Percentiles rank a stretch among this genome's conserved stretches.
Conservation (phyloP, 1,139 yeast genomes). For the Suhomyces yuchorum region DNA sequence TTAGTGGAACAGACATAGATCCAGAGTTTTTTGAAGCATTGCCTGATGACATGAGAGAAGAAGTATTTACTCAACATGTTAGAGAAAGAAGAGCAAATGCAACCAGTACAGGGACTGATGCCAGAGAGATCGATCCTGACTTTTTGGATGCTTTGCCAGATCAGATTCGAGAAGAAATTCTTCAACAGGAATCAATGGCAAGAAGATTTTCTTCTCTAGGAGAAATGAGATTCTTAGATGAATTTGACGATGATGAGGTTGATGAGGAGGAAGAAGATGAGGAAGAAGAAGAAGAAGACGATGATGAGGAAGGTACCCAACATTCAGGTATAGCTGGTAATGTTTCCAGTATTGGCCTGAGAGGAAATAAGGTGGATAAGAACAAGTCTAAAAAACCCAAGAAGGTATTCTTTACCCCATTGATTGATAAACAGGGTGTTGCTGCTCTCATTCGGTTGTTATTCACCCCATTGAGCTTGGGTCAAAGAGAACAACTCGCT, state of each 20-base stretch:
- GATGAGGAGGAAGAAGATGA: constrained; percentile 28
- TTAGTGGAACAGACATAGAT: constrained; percentile 88
- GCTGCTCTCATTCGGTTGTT: constrained; percentile 71
- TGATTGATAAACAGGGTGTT: constrained; percentile 76
- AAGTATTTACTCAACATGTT: constrained; percentile 84
- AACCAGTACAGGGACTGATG: constrained; percentile 39
- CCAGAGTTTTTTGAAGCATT: constrained; percentile 88
- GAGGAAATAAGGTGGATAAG: neutral
- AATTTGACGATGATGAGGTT: constrained; percentile 30
- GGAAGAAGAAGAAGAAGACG: constrained; percentile 20
- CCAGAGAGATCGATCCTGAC: constrained; percentile 76
- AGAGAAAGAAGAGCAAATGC: constrained; percentile 67
- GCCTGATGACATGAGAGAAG: constrained; percentile 93
- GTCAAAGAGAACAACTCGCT: constrained; percentile 66
- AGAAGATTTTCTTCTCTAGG: constrained; percentile 38
- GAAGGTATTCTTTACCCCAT: constrained; percentile 58
- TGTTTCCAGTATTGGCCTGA: neutral
- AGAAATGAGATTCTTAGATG: constrained; percentile 23
- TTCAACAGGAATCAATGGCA: constrained; percentile 65
- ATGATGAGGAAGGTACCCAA: constrained; percentile 8
- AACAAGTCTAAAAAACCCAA: constrained; percentile 21
- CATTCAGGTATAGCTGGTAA: neutral
- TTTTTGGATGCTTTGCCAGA: constrained; percentile 83
- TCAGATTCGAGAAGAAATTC: constrained; percentile 68
- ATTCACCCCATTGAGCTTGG: constrained; percentile 71